A percentile compares a stretch with the other conserved stretches of the same genome.
These are phyloP conservation scores for Taxawa tesnikishii DNA, from an alignment of 2,329 filamentous ascomycete genomes.

Conservation along the genomic window DNA sequence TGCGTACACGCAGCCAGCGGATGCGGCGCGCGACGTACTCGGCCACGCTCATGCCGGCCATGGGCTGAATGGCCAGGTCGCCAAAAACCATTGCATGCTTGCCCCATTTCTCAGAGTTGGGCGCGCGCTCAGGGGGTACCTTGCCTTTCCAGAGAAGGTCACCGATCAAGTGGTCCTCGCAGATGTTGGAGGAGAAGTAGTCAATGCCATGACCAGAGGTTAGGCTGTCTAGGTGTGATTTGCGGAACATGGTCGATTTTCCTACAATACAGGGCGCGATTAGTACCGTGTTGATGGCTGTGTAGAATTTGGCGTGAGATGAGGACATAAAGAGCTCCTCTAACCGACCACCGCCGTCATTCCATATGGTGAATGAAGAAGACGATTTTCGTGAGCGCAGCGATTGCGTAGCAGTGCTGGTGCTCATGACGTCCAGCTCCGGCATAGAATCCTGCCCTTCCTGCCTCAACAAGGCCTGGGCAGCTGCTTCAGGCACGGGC, in stretches of 20 bases:
- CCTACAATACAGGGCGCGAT: conserved; percentile 89
- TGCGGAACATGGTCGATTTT: conserved; percentile 98
- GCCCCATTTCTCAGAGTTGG: conserved; percentile 41
- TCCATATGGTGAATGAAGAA: conserved; percentile 7
- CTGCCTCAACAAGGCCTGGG: conserved; percentile 10
- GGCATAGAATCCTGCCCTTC: conserved; percentile 2
- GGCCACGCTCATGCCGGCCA: conserved; percentile 63
- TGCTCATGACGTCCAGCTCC: conserved; percentile 10
- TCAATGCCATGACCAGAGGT: conserved; percentile 62
- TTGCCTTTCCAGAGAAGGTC: conserved; percentile 74
- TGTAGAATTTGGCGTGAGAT: conserved; percentile 93
- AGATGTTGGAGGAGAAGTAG: conserved; percentile 91
- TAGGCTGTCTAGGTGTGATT: conserved; percentile 71
- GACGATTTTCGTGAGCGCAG: conserved; percentile 9
- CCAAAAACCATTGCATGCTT: conserved; percentile 79
- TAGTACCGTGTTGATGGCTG: conserved; percentile 85
- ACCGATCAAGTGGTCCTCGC: conserved; percentile 92
- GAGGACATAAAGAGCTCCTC: conserved; percentile 94
- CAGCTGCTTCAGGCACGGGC: conserved; percentile 12
- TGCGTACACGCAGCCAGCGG: conserved; percentile 84
- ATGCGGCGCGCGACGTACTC: conserved; percentile 73
- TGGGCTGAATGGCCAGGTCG: conserved; percentile 82
- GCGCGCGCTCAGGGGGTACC: conserved; percentile 24
- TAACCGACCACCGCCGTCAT: conserved; percentile 60
- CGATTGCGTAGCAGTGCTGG: conserved; percentile 13